Evolutionary conservation across 2,329 filamentous ascomycete genomes (phyloP).

Genomic region (Microdochium trichocladiopsis): DNA sequence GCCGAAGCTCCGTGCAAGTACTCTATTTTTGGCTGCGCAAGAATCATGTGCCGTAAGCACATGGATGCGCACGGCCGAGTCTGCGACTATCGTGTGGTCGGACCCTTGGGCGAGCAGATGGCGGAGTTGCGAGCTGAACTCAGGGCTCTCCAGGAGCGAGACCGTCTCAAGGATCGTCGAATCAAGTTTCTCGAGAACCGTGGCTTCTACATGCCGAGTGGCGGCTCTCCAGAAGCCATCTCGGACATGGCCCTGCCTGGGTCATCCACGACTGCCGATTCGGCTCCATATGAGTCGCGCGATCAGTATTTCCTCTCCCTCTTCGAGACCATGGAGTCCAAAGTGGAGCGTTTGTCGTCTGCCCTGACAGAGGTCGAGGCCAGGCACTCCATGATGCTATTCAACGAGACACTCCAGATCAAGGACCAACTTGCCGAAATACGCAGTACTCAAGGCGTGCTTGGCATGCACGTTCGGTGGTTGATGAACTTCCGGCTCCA

Average conservation of each 20-base stretch:
- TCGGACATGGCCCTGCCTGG: conserved; percentile 16
- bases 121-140: conserved; percentile 43
- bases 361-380: conserved; percentile 51
- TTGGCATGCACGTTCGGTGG: conserved; percentile 54
- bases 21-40: conserved; percentile 39
- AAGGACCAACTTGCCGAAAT: conserved; percentile 57
- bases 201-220: conserved; percentile 16
- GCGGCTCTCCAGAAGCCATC: conserved; percentile 12
- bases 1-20: conserved; percentile 36
- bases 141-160: conserved; percentile 29
- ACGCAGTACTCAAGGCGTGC: conserved; percentile 47
- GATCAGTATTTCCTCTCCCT: conserved; percentile 36
- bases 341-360: conserved; percentile 49
- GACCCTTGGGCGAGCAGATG: conserved; percentile 37
- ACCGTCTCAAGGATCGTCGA: conserved; percentile 30
- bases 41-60: conserved; percentile 26
- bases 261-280: conserved; percentile 12
- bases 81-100: conserved; percentile 47
- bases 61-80: conserved; percentile 36
- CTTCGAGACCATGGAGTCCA: conserved; percentile 45
- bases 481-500: conserved; percentile 45
- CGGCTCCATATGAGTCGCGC: conserved; percentile 27
- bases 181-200: conserved; percentile 33
- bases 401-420: conserved; percentile 55
- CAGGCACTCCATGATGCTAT: conserved; percentile 51